These are phyloP conservation scores for Zygotorulaspora chibaensis DNA, from an alignment of 805 yeast genomes.

Conservation along the genomic window DNA sequence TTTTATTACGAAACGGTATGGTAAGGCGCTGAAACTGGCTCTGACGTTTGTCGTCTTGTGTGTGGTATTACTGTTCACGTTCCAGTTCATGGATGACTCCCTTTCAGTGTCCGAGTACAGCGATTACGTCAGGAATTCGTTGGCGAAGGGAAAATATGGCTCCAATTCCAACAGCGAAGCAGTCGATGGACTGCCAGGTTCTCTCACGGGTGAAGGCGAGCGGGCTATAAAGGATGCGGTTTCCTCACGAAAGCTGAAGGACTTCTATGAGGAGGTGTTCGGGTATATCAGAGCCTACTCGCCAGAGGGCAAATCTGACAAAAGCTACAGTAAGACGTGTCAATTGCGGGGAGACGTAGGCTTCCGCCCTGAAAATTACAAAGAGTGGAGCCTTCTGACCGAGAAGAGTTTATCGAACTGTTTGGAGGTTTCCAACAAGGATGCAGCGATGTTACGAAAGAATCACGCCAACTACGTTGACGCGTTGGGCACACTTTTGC, in stretches of 20 bases:
- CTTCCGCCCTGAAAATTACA: slow-evolving; percentile 20
- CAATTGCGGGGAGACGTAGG: slow-evolving; percentile 24
- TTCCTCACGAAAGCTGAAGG: slow-evolving; percentile 12
- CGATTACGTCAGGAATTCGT: slow-evolving; percentile 13
- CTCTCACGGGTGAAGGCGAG: neutral
- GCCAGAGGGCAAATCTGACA: slow-evolving; percentile 24
- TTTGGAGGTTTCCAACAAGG: slow-evolving; percentile 21
- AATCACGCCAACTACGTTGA: slow-evolving; percentile 22
- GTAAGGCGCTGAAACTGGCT: slow-evolving; percentile 19
- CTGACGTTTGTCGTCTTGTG: slow-evolving; percentile 10
- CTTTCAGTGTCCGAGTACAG: slow-evolving; percentile 20
- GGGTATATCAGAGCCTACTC: slow-evolving; percentile 21
- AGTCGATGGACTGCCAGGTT: neutral
- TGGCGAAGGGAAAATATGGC: neutral
- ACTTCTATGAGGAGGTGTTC: slow-evolving; percentile 28
- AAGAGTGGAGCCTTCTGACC: slow-evolving; percentile 22
- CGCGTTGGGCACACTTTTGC: slow-evolving; percentile 9
- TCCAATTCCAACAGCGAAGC: neutral
- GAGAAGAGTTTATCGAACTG: slow-evolving; percentile 22
- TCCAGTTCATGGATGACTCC: slow-evolving; percentile 13
- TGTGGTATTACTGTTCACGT: slow-evolving; percentile 12
- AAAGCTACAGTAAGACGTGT: slow-evolving; percentile 18
- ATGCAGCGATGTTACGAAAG: slow-evolving; percentile 15
- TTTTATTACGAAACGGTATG: slow-evolving; percentile 18
- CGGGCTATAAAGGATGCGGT: neutral